Percentiles rank a stretch among this genome's conserved stretches.
Conservation (phyloP, 768 basidiomycete species). For the Mycena amicta region DNA sequence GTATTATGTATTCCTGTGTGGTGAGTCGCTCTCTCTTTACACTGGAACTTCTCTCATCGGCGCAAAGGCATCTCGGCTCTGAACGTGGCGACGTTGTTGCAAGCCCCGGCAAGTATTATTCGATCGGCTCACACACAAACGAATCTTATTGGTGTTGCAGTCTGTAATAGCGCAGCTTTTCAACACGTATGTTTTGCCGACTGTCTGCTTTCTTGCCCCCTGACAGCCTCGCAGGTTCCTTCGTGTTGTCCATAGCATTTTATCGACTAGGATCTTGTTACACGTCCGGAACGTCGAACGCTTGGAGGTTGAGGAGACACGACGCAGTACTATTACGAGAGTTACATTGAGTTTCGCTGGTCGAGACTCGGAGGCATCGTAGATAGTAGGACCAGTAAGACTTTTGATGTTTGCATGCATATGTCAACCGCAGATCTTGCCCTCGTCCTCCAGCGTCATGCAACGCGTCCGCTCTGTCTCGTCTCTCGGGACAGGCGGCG, state of each 20-base stretch:
- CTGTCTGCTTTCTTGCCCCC: not conserved
- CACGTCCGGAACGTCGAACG: conserved; percentile 13
- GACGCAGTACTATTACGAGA: not conserved
- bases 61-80: conserved; percentile 11
- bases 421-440: no score
- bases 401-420: no score
- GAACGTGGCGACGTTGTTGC: conserved; percentile 12
- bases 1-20: conserved; percentile 28
- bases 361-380: not conserved
- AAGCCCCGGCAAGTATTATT: conserved; percentile 7
- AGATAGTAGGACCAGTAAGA: no score
- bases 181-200: conserved; percentile 9
- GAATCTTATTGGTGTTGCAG: not conserved
- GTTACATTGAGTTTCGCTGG: conserved; percentile 14
- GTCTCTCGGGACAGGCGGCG: not conserved
- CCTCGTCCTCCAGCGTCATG: no score
- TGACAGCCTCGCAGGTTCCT: conserved; percentile 7
- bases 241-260: conserved; percentile 15
- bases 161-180: conserved; percentile 9
- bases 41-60: not conserved
- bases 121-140: not conserved
- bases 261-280: conserved; percentile 17
- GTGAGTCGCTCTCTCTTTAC: conserved; percentile 15
- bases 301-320: no score
- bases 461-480: no score